Evolutionary conservation across 2,329 filamentous ascomycete species (phyloP).

Genomic region (Colletotrichum eremochloae): DNA sequence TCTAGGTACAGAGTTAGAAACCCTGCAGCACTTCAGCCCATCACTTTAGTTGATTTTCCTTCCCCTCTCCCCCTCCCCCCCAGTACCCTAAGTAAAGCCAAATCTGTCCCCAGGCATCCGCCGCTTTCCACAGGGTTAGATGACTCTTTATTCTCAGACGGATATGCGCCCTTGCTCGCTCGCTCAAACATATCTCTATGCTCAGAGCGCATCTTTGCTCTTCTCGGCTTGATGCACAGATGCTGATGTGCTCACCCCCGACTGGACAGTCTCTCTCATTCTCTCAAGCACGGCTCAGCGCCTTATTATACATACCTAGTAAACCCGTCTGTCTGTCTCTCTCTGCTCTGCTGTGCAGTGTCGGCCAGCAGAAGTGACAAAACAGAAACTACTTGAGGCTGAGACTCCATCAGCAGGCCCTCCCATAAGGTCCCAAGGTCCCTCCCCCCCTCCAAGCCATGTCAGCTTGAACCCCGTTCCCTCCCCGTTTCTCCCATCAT

Average conservation of each 20-base stretch:
- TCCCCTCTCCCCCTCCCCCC: conserved; percentile 18
- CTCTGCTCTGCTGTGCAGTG: conserved; percentile 25
- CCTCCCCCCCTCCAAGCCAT: conserved; percentile 28
- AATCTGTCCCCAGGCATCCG: conserved; percentile 27
- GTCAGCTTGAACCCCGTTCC: conserved; percentile 18
- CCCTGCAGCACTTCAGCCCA: conserved; percentile 26
- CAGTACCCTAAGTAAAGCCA: not conserved
- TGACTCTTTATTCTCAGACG: conserved; percentile 32
- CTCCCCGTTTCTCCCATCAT: conserved; percentile 19
- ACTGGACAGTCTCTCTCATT: conserved; percentile 7
- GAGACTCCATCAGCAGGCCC: conserved; percentile 59
- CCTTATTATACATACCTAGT: not conserved
- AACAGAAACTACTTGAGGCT: conserved; percentile 50
- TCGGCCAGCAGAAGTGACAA: conserved; percentile 18
- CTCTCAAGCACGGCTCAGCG: not conserved
- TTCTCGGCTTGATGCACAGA: not conserved
- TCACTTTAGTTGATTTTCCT: conserved; percentile 10
- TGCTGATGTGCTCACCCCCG: conserved; percentile 1
- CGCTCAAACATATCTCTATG: conserved; percentile 23
- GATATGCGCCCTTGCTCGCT: conserved; percentile 9
- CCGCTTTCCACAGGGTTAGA: conserved; percentile 35
- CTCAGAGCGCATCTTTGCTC: conserved; percentile 6
- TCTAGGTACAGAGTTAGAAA: not conserved
- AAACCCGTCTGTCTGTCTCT: not conserved
- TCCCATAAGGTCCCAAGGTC: conserved; percentile 42